Evolutionary conservation across 2,329 filamentous ascomycete species (phyloP).

Genomic region (Lasiodiplodia sp.): DNA sequence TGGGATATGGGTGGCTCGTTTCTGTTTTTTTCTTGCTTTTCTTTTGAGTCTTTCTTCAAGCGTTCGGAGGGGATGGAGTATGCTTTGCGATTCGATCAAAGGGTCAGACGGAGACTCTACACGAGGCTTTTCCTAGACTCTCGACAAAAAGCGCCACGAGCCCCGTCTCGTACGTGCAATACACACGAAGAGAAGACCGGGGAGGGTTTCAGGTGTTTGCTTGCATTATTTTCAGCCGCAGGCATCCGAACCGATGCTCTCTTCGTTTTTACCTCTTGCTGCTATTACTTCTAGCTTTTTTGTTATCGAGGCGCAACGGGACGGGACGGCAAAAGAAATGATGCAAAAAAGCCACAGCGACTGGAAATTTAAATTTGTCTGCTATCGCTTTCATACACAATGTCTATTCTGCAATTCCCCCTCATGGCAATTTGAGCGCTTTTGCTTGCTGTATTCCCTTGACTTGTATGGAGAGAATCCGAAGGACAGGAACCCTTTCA

Average conservation of each 20-base stretch:
- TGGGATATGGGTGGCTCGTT: neutral
- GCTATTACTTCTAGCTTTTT: slow-evolving; percentile 7
- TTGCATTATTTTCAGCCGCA: slow-evolving; percentile 14
- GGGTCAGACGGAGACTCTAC: neutral
- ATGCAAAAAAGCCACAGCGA: slow-evolving; percentile 9
- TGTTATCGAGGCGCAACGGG: neutral
- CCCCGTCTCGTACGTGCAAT: neutral
- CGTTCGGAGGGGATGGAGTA: slow-evolving; percentile 10
- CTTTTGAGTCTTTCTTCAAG: neutral
- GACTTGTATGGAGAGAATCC: neutral
- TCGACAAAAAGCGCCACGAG: neutral
- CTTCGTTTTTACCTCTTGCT: neutral
- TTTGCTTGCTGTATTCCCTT: neutral
- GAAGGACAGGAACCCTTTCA: neutral
- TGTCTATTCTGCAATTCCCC: neutral
- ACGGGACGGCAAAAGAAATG: slow-evolving; percentile 25
- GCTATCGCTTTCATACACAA: neutral
- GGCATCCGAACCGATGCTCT: slow-evolving; percentile 11
- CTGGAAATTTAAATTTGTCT: slow-evolving; percentile 6
- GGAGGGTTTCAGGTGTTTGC: slow-evolving; percentile 6
- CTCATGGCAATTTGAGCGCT: neutral
- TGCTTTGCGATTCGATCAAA: slow-evolving; percentile 7
- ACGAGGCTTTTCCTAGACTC: neutral
- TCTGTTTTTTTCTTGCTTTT: neutral
- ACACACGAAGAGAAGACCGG: slow-evolving; percentile 4